Evolutionary conservation across 768 basidiomycete genomes (phyloP).

Genomic region (Pleurotus cornucopiae): DNA sequence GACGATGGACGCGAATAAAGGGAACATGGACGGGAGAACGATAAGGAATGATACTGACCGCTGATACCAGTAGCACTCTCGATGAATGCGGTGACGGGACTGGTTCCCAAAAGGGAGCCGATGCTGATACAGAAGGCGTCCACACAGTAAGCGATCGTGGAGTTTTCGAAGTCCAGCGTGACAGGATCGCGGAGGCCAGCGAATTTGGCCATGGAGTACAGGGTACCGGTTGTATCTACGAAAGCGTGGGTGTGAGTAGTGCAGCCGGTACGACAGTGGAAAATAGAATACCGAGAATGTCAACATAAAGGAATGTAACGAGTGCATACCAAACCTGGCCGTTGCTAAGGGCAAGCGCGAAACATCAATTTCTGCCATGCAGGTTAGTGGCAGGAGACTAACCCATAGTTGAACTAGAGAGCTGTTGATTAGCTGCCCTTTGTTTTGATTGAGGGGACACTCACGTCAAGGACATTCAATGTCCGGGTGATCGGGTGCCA

Average conservation of each 20-base stretch:
- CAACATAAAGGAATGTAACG: constrained; percentile 86
- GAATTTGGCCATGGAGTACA: constrained; percentile 90
- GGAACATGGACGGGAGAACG: background rate
- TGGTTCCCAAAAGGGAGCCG: constrained; percentile 75
- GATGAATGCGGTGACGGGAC: constrained; percentile 79
- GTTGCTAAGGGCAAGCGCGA: constrained; percentile 30
- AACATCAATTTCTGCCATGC: background rate
- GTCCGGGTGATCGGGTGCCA: constrained; percentile 61
- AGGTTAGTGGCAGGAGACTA: constrained; percentile 7
- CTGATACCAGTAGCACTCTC: constrained; percentile 81
- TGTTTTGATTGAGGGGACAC: constrained; percentile 16
- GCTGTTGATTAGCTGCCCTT: background rate
- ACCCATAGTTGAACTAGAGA: constrained; percentile 44
- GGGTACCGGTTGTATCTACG: constrained; percentile 59
- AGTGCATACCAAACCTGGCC: constrained; percentile 85
- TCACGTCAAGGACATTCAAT: constrained; percentile 67
- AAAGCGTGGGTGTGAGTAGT: background rate
- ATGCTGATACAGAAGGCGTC: constrained; percentile 81
- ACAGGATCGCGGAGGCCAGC: constrained; percentile 83
- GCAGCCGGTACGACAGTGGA: background rate
- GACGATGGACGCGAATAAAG: background rate
- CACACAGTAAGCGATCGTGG: constrained; percentile 77
- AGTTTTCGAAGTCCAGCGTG: constrained; percentile 83
- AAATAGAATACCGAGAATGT: constrained; percentile 59
- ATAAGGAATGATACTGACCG: constrained; percentile 32